Percentiles rank a stretch among this genome's conserved stretches.
These are phyloP conservation scores for Aspergillus coremiiformis DNA, from an alignment of 495 filamentous ascomycete species.

Conservation along the genomic window DNA sequence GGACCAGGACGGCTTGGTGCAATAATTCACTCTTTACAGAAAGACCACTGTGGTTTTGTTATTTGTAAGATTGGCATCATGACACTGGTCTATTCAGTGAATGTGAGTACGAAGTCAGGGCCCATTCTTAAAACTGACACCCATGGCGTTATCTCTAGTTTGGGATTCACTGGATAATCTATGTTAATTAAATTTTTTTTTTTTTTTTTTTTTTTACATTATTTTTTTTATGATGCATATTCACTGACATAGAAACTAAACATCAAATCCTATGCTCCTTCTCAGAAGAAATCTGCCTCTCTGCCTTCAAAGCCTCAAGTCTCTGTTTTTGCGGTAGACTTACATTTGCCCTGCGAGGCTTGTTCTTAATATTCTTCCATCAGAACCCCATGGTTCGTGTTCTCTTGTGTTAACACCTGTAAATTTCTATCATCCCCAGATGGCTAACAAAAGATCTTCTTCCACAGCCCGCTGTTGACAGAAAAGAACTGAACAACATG, in stretches of 20 bases:
- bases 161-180: background rate
- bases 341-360: background rate
- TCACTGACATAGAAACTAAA: background rate
- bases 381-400: background rate
- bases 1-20: background rate
- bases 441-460: background rate
- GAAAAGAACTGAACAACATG: background rate
- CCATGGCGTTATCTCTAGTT: background rate
- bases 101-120: background rate
- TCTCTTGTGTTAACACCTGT: background rate
- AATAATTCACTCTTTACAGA: background rate
- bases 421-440: background rate
- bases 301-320: background rate
- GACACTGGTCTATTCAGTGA: background rate
- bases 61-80: background rate
- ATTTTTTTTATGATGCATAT: background rate
- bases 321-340: background rate
- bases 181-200: too few species aligned
- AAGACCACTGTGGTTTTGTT: background rate
- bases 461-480: background rate
- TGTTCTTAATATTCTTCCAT: background rate
- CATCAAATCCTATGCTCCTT: too few species aligned
- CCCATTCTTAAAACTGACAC: background rate
- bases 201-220: background rate
- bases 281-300: too few species aligned